Conservation (phyloP, 345 rosid species). For the Brassica carinata region DNA sequence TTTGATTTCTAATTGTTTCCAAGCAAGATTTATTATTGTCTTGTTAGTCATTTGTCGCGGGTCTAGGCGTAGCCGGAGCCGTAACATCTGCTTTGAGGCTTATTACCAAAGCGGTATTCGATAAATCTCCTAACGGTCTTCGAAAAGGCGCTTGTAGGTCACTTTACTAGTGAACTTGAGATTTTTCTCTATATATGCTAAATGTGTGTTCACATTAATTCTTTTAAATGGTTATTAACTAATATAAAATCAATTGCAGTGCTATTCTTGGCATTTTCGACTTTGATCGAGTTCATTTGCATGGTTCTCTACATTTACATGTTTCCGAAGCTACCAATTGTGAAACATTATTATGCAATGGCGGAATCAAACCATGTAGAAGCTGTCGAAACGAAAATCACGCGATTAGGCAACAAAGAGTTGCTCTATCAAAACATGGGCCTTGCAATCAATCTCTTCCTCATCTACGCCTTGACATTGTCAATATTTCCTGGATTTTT, state of each 20-base stretch:
- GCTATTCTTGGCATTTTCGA: slow-evolving; percentile 62
- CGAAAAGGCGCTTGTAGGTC: slow-evolving; percentile 59
- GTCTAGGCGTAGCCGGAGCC: slow-evolving; percentile 76
- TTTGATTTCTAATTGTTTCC: not conserved
- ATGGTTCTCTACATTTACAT: slow-evolving; percentile 52
- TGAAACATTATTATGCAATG: slow-evolving; percentile 68
- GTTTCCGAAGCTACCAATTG: slow-evolving; percentile 69
- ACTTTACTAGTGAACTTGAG: not conserved
- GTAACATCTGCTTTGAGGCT: slow-evolving; percentile 72
- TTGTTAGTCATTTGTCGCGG: slow-evolving; percentile 63
- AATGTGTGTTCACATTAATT: not conserved
- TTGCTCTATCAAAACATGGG: slow-evolving; percentile 35
- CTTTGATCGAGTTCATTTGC: slow-evolving; percentile 58
- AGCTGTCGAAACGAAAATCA: slow-evolving; percentile 53
- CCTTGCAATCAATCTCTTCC: not conserved
- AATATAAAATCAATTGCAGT: slow-evolving; percentile 41
- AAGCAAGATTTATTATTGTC: not conserved
- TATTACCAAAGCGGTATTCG: slow-evolving; percentile 64
- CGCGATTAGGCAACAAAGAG: slow-evolving; percentile 55
- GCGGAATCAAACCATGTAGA: slow-evolving; percentile 45
- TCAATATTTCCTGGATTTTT: not conserved
- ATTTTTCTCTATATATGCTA: not conserved
- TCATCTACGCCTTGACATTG: not conserved
- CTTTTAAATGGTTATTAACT: not conserved
- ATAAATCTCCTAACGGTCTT: slow-evolving; percentile 59